Evolutionary conservation across 129 eudicot species (phyloP), one percentile per base, ranked within the genome.

Genomic region (Flaveria trinervia): DNA sequence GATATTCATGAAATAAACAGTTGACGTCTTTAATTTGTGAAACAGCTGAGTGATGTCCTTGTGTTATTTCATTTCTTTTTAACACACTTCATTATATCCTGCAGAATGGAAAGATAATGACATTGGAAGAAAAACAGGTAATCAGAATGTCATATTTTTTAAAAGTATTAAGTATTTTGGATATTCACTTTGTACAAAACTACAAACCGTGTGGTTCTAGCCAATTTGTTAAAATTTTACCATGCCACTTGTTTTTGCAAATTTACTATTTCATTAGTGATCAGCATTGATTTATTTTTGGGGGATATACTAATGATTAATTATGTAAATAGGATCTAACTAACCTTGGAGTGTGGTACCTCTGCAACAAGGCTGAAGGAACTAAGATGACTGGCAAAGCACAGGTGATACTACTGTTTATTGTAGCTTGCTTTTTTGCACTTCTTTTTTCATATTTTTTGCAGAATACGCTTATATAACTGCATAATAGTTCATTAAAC

Each of bases 61-160:
- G 28, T 41, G 51, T 66, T 66, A 39, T 54, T 66, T 49, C n/a
- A 67, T 68, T 12, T 50, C 15, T 68, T 18, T 74, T n/a, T 43
- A 54, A 66, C 70, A 45, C 17, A 46, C 54, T 44, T 45, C 25
- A 3, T 73, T 18, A 51, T 56, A 17, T 74, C 33, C 74, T 79
- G 81, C 89, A 93, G 98, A 90, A 85, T 81, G 97, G 90, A 70
- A 93, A 88, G 85, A 84, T 93, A 51, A 72, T 80, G 81, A 68
- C 92, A 20, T 55, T 93, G 76, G 98, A 93, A 78, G 82, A 83
- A 30, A 90, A 93, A 74, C 98, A 93, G 98, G 97, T 93, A 77
- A 77, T 62, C 9, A 28, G 45, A 26, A 33, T 70, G 68, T 50
- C 68, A 6, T 61, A 9, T n/a, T 41, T 68, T 16, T 14, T 6